phyloP scores from a whole-genome alignment of 371 early-diverging fungal genomes.

The Fennellomyces sp. region DNA sequence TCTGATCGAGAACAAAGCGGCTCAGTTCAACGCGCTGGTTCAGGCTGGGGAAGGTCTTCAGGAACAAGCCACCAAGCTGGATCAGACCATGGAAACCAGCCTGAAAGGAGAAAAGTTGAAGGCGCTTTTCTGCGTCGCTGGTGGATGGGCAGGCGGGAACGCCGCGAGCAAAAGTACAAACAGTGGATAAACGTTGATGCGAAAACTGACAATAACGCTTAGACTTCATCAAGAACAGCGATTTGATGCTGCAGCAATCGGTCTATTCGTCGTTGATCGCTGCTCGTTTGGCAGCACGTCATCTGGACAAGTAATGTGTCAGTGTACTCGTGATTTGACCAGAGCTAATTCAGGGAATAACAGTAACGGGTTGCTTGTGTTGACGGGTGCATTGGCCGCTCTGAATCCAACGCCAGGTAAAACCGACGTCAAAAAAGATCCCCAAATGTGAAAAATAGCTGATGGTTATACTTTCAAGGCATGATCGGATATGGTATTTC shows the following conservation, averaged over 20 bases:
- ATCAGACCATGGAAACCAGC: conserved; percentile 33
- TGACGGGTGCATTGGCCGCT: conserved; percentile 83
- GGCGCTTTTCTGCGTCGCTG: conserved; percentile 92
- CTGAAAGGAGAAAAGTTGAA: conserved; percentile 62
- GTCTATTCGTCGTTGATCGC: conserved; percentile 85
- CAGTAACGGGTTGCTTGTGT: conserved; percentile 76
- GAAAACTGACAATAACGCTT: neutral
- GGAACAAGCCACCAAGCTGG: conserved; percentile 63
- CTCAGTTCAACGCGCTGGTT: conserved; percentile 71
- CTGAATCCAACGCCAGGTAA: conserved; percentile 70
- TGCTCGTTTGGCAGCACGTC: conserved; percentile 76
- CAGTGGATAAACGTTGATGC: neutral
- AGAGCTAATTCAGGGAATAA: no score
- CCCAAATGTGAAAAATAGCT: no score
- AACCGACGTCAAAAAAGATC: no score
- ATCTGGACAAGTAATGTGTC: conserved; percentile 66
- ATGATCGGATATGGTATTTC: conserved; percentile 96
- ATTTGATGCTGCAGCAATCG: conserved; percentile 81
- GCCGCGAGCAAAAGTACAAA: conserved; percentile 73
- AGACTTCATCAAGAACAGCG: conserved; percentile 74
- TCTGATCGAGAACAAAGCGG: conserved; percentile 71
- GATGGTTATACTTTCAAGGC: no score
- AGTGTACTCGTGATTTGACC: neutral
- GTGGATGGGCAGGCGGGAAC: conserved; percentile 98
- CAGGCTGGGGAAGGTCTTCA: conserved; percentile 46